A percentile compares a stretch with the other conserved stretches of the same genome.
These are phyloP conservation scores for Thalassiosira livingstoniorum DNA, from an alignment of 352 stramenopile species.

Conservation along the genomic window DNA sequence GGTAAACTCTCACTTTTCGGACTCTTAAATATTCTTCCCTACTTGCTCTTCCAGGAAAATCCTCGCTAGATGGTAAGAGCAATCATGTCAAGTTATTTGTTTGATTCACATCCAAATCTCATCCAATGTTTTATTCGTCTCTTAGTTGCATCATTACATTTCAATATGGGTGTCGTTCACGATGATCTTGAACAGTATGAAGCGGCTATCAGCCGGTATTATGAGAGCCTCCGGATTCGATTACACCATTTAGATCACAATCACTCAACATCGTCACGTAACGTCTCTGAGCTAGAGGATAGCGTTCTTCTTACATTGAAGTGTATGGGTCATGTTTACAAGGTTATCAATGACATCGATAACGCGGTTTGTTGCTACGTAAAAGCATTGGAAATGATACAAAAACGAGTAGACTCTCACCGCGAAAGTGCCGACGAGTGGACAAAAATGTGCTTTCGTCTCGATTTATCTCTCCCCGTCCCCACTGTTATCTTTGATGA, in stretches of 20 bases:
- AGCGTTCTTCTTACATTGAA: slow-evolving; percentile 63
- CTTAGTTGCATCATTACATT: slow-evolving; percentile 66
- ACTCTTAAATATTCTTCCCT: too few species aligned
- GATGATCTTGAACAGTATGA: slow-evolving; percentile 65
- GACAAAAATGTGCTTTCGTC: slow-evolving; percentile 46
- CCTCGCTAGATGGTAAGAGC: slow-evolving; percentile 58
- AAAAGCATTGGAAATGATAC: slow-evolving; percentile 59
- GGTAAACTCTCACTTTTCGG: too few species aligned
- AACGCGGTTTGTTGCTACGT: slow-evolving; percentile 65
- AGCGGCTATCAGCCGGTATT: slow-evolving; percentile 56
- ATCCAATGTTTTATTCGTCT: too few species aligned
- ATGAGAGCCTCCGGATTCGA: slow-evolving; percentile 65
- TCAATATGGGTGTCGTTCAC: slow-evolving; percentile 65
- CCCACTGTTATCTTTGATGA: slow-evolving; percentile 60
- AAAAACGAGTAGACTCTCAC: slow-evolving; percentile 34
- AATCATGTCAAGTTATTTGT: too few species aligned
- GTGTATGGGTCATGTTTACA: slow-evolving; percentile 66
- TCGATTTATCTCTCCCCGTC: slow-evolving; percentile 45
- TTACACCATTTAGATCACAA: slow-evolving; percentile 54
- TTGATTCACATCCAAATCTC: too few species aligned
- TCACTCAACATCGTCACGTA: slow-evolving; percentile 24
- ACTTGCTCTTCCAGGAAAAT: too few species aligned
- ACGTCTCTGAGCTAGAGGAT: slow-evolving; percentile 53
- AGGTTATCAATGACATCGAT: slow-evolving; percentile 52
- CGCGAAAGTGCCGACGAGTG: slow-evolving; percentile 50